These are phyloP conservation scores for Boletus pseudopeckii DNA, from an alignment of 768 basidiomycete species.

Conservation along the genomic window DNA sequence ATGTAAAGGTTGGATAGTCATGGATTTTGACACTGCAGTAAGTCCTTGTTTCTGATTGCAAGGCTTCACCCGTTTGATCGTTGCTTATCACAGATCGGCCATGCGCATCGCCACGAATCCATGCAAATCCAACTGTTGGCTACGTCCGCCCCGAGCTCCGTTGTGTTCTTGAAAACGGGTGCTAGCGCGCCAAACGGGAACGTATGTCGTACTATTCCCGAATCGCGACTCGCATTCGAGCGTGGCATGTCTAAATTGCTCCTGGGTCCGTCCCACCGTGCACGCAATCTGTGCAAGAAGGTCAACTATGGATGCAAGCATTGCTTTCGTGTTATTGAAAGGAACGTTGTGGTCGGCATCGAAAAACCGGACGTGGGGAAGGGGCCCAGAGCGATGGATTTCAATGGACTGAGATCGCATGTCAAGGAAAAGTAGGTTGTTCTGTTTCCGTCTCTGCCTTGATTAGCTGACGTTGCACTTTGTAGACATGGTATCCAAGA, in stretches of 20 bases:
- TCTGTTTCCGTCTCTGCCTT: not conserved
- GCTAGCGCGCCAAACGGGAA: too few species aligned
- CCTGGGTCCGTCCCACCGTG: constrained; percentile 17
- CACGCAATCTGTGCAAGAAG: constrained; percentile 30
- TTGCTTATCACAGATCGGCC: constrained; percentile 46
- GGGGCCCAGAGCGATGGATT: constrained; percentile 36
- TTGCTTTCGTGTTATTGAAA: constrained; percentile 31
- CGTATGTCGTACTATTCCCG: not conserved
- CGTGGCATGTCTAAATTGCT: constrained; percentile 22
- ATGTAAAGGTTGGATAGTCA: constrained; percentile 47
- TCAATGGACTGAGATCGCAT: constrained; percentile 62
- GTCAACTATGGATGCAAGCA: constrained; percentile 53
- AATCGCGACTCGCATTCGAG: constrained; percentile 13
- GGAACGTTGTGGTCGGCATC: not conserved
- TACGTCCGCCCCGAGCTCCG: accelerated
- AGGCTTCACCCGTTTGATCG: not conserved
- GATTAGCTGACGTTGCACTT: constrained; percentile 4
- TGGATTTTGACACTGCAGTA: constrained; percentile 49
- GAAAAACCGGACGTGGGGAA: not conserved
- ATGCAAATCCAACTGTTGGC: constrained; percentile 41
- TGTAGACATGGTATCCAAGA: constrained; percentile 47
- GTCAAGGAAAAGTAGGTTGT: constrained; percentile 54
- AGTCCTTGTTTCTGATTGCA: constrained; percentile 11
- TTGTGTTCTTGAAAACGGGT: not conserved
- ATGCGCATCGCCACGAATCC: constrained; percentile 59